phyloP scores from a whole-genome alignment of 176 grass and related monocot species.

The Ampelocalamus luodianensis region DNA sequence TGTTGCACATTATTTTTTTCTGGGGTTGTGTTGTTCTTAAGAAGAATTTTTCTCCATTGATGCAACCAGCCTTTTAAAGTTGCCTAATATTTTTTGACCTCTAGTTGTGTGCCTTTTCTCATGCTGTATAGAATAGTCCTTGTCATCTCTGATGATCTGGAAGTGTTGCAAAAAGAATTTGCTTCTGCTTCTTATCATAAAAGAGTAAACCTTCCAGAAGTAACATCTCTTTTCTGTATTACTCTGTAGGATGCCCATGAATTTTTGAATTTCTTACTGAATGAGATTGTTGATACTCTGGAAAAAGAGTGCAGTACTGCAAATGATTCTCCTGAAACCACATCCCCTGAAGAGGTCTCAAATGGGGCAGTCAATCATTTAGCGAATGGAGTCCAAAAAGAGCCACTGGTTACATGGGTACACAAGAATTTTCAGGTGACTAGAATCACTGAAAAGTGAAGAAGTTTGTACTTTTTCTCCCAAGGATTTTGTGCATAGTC shows the following conservation, averaged over 20 bases:
- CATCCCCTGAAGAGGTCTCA: slow-evolving; percentile 49
- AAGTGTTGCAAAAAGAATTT: neutral
- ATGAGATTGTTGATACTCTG: slow-evolving; percentile 92
- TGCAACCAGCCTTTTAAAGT: neutral
- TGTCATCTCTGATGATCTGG: neutral
- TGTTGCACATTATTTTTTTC: neutral
- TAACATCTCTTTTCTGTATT: slow-evolving; percentile 37
- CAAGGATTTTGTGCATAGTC: slow-evolving; percentile 16
- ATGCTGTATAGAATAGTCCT: slow-evolving; percentile 3
- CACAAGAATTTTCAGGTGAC: slow-evolving; percentile 89
- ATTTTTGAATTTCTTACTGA: slow-evolving; percentile 91
- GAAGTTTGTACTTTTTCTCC: neutral
- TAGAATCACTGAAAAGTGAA: slow-evolving; percentile 8
- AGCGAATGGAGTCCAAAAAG: slow-evolving; percentile 54
- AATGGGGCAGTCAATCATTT: slow-evolving; percentile 52
- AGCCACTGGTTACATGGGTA: slow-evolving; percentile 78
- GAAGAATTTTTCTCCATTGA: slow-evolving; percentile 25
- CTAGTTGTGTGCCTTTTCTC: neutral
- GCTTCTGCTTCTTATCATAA: slow-evolving; percentile 20
- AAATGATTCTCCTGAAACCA: slow-evolving; percentile 59
- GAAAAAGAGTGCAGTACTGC: slow-evolving; percentile 66
- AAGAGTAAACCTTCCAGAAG: slow-evolving; percentile 18
- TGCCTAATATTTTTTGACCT: slow-evolving; percentile 1
- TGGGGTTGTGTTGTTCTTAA: neutral
- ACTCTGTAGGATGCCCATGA: slow-evolving; percentile 91